Evolutionary conservation across 768 basidiomycete species (phyloP).

Genomic region (Tylopilus subfusipes): DNA sequence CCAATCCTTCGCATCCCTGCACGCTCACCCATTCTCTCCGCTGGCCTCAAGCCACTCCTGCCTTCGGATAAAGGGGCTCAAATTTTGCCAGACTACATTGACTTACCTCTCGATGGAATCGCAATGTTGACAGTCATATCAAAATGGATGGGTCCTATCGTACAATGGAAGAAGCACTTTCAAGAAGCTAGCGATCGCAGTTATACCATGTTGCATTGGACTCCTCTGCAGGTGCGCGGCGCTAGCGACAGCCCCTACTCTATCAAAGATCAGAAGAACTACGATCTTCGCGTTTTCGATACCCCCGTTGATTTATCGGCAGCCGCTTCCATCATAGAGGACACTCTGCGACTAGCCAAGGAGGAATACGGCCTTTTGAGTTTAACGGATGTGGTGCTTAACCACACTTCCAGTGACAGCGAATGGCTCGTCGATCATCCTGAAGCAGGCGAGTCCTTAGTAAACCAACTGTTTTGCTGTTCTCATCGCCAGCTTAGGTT

Average conservation of each 20-base stretch:
- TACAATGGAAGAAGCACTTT: slow-evolving; percentile 76
- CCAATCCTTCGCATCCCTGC: slow-evolving; percentile 76
- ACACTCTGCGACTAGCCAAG: slow-evolving; percentile 64
- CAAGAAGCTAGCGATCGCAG: slow-evolving; percentile 83
- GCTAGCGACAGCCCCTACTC: slow-evolving; percentile 91
- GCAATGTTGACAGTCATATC: slow-evolving; percentile 88
- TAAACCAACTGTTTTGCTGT: not conserved
- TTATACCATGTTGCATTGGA: slow-evolving; percentile 98
- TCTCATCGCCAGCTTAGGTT: slow-evolving; percentile 50
- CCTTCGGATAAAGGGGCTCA: slow-evolving; percentile 49
- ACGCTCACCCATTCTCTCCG: slow-evolving; percentile 69
- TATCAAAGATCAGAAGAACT: slow-evolving; percentile 80
- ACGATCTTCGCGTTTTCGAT: slow-evolving; percentile 73
- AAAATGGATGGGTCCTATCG: slow-evolving; percentile 94
- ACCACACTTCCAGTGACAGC: slow-evolving; percentile 95
- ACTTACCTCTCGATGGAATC: slow-evolving; percentile 84
- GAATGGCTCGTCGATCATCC: slow-evolving; percentile 91
- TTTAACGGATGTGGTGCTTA: slow-evolving; percentile 93
- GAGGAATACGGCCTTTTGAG: slow-evolving; percentile 87
- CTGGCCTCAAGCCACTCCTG: slow-evolving; percentile 48
- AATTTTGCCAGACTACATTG: slow-evolving; percentile 49
- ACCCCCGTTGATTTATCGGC: slow-evolving; percentile 41
- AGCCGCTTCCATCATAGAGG: slow-evolving; percentile 55
- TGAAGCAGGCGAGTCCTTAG: slow-evolving; percentile 70
- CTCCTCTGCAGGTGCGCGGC: slow-evolving; percentile 90